Evolutionary conservation across 305 asterid genomes (phyloP), one percentile per base, ranked within the genome.

Genomic region (Solanum hybrid): DNA sequence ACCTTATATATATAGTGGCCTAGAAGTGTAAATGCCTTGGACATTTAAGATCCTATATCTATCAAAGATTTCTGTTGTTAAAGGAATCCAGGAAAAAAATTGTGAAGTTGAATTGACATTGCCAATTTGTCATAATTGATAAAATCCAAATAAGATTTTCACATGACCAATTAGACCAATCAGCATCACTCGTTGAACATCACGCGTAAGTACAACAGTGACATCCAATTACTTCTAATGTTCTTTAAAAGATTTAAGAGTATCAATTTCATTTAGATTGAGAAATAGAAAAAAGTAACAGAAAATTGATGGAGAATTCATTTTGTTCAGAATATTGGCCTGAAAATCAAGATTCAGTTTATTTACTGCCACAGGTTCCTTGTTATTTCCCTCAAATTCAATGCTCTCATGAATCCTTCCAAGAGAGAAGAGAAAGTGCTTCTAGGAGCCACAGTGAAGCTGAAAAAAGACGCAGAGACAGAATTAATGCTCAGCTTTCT

Each of bases 401-500:
- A 46, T 46, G 64, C 64, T 46, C 64, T 46, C 11, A 7, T 16
- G 66, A 51, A 79, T 79, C 34, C 85, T 79, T 13, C 2, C 60
- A 79, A 24, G 69, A 13, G 7, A 16, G 7, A 26, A 38, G 36
- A 13, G 17, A 64, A 42, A 81, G 16, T 87, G 93, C 95, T 91
- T 95, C 99, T 35, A 93, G 95, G 92, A 95, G 95, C 92, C 99
- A 96, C 82, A 95, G 98, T 71, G 97, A 97, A 89, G 98, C 99
- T 1, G 99, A 96, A 94, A 97, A 95, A 91, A 92, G 99, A 92
- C 96, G 99, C 27, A 89, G 99, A 51, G 99, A 95, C 91, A 92
- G 98, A 90, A 97, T 97, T 31, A 97, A 97, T 88, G 93, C 98
- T 0, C 99, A 96, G 93, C 98, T 97, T 78, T 92, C 99, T 16